These are phyloP conservation scores for Apiospora hydei DNA, from an alignment of 2,329 filamentous ascomycete species.

Conservation along the genomic window DNA sequence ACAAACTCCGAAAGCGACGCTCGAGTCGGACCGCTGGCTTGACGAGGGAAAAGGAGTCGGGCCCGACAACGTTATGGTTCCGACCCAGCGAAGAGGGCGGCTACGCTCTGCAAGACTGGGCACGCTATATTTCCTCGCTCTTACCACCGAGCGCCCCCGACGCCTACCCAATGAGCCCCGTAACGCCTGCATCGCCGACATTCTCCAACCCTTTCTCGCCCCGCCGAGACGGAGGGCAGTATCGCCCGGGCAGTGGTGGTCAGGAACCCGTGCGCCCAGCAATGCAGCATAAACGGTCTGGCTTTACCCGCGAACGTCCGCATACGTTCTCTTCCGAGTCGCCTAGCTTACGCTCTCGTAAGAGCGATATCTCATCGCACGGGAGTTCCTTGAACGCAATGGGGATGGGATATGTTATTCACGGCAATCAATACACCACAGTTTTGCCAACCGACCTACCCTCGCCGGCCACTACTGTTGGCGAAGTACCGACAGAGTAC, in stretches of 20 bases:
- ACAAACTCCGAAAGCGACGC: conserved; percentile 69
- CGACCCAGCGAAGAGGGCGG: conserved; percentile 61
- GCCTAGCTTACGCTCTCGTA: conserved; percentile 66
- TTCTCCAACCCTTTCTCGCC: conserved; percentile 61
- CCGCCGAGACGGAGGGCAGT: conserved; percentile 50
- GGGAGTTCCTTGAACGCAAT: conserved; percentile 56
- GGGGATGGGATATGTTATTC: conserved; percentile 48
- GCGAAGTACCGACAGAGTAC: conserved; percentile 62
- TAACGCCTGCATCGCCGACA: conserved; percentile 60
- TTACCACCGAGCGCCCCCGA: conserved; percentile 50
- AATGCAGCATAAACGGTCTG: conserved; percentile 57
- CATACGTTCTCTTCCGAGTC: conserved; percentile 64
- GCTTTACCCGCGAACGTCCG: conserved; percentile 55
- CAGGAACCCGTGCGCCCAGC: conserved; percentile 40
- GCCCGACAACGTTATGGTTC: conserved; percentile 62
- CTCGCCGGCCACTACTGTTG: conserved; percentile 60
- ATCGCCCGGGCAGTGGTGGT: conserved; percentile 54
- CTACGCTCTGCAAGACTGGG: conserved; percentile 66
- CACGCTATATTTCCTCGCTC: conserved; percentile 55
- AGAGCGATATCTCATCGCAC: conserved; percentile 65
- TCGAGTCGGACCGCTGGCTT: conserved; percentile 69
- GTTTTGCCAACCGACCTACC: conserved; percentile 63
- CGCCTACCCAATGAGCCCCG: conserved; percentile 54
- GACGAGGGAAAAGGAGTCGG: conserved; percentile 57
- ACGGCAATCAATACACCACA: conserved; percentile 58